Conservation (phyloP, 2,329 filamentous ascomycete species). For the Coniochaeta sp. region DNA sequence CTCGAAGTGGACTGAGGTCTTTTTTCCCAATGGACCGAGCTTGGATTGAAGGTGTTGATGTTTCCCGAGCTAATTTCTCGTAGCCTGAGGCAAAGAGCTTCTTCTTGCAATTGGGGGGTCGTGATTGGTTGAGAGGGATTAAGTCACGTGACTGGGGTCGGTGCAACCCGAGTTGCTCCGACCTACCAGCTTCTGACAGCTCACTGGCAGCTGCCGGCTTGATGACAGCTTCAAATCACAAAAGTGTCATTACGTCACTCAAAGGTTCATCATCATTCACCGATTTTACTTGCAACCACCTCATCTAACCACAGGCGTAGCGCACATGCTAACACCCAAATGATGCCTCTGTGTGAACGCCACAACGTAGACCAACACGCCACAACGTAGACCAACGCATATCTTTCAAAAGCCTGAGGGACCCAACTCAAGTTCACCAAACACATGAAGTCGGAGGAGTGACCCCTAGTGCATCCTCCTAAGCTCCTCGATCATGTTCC, state of each 20-base stretch:
- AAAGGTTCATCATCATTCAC: not conserved
- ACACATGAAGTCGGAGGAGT: too few species aligned
- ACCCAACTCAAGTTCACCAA: too few species aligned
- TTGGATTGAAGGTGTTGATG: conserved; percentile 16
- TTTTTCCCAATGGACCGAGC: conserved; percentile 30
- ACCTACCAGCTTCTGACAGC: not conserved
- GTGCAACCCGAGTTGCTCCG: not conserved
- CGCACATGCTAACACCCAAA: not conserved
- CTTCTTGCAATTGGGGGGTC: conserved; percentile 31
- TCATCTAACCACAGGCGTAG: not conserved
- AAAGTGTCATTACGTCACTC: too few species aligned
- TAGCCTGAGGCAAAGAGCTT: conserved; percentile 35
- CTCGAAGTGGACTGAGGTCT: conserved; percentile 36
- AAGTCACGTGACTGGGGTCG: conserved; percentile 9
- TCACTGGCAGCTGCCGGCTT: not conserved
- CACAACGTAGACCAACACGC: not conserved
- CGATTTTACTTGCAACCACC: not conserved
- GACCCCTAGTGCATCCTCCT: conserved; percentile 51
- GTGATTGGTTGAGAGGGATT: conserved; percentile 34
- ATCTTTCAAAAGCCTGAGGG: too few species aligned
- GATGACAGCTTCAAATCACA: not conserved
- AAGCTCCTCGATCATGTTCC: conserved; percentile 55
- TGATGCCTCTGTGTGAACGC: not conserved
- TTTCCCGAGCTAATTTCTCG: conserved; percentile 22
- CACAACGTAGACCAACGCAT: too few species aligned